phyloP scores from a whole-genome alignment of 768 basidiomycete species.

The Symmetrospora coprosmae region DNA sequence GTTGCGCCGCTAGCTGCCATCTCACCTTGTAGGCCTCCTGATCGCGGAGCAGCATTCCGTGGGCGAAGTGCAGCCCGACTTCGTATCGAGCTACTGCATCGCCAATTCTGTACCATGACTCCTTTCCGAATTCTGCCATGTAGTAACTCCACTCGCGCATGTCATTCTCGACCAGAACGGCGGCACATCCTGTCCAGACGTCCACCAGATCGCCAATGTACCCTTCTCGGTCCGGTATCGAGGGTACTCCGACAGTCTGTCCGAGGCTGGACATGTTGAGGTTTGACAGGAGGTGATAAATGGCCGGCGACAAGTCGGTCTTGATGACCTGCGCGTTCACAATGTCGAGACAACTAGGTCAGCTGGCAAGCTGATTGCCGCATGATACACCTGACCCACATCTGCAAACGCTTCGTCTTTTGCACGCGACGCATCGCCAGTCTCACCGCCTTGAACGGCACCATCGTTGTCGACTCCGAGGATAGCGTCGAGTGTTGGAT shows the following conservation, averaged over 20 bases:
- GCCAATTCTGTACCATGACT: slow-evolving; percentile 48
- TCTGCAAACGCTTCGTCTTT: slow-evolving; percentile 46
- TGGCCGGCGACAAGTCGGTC: slow-evolving; percentile 43
- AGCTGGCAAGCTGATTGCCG: neutral
- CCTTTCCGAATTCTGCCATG: slow-evolving; percentile 43
- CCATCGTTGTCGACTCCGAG: slow-evolving; percentile 41
- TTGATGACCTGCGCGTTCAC: slow-evolving; percentile 49
- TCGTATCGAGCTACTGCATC: slow-evolving; percentile 46
- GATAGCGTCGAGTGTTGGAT: slow-evolving; percentile 49
- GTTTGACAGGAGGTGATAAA: slow-evolving; percentile 47
- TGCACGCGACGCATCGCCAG: slow-evolving; percentile 32
- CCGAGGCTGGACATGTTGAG: slow-evolving; percentile 38
- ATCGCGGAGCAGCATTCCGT: slow-evolving; percentile 25
- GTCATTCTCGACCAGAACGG: slow-evolving; percentile 47
- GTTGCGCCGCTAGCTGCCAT: too few relatives aligned
- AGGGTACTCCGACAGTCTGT: slow-evolving; percentile 26
- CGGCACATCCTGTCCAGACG: slow-evolving; percentile 60
- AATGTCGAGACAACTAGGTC: neutral
- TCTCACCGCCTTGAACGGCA: slow-evolving; percentile 31
- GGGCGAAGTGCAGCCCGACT: slow-evolving; percentile 50
- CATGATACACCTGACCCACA: slow-evolving; percentile 37
- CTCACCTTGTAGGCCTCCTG: slow-evolving; percentile 19
- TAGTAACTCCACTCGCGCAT: slow-evolving; percentile 49
- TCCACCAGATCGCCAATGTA: slow-evolving; percentile 51
- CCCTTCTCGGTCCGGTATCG: slow-evolving; percentile 16